Evolutionary conservation across 306 rosid species (phyloP).

Genomic region (Pyrus pyrifolia): DNA sequence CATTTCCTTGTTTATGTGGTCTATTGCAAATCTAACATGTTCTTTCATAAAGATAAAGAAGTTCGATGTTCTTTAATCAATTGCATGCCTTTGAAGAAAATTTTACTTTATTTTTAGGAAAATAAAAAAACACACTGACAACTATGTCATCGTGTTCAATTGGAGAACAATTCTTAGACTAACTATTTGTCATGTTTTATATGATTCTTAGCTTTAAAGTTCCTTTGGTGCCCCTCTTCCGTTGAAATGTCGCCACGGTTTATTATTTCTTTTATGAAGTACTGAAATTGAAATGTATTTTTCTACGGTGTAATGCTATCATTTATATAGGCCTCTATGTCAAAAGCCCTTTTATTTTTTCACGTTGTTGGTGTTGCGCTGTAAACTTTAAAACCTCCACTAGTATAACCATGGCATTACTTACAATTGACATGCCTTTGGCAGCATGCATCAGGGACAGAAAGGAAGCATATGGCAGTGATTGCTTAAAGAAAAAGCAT

Average conservation of each 20-base stretch:
- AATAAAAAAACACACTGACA: background rate
- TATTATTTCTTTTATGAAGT: background rate
- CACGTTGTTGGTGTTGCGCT: constrained; percentile 3
- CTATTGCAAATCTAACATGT: background rate
- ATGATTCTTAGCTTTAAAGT: background rate
- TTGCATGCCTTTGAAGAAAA: background rate
- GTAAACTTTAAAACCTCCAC: background rate
- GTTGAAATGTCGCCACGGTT: background rate
- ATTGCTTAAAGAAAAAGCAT: constrained; percentile 45
- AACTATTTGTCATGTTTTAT: background rate
- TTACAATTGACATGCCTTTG: constrained; percentile 17
- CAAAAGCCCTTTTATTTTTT: background rate
- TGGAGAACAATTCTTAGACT: background rate
- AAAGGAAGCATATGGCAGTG: constrained; percentile 52
- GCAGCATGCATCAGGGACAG: constrained; percentile 73
- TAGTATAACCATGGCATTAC: constrained; percentile 8
- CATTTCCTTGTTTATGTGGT: background rate
- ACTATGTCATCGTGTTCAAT: background rate
- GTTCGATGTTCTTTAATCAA: background rate
- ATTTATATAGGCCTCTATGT: background rate
- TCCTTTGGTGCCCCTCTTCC: background rate
- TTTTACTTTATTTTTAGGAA: background rate
- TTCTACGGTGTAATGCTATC: background rate
- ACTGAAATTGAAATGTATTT: background rate
- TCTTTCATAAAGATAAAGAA: background rate